Evolutionary conservation across 1,284 basidiomycete species (phyloP).

Genomic region (Naganishia sp.): DNA sequence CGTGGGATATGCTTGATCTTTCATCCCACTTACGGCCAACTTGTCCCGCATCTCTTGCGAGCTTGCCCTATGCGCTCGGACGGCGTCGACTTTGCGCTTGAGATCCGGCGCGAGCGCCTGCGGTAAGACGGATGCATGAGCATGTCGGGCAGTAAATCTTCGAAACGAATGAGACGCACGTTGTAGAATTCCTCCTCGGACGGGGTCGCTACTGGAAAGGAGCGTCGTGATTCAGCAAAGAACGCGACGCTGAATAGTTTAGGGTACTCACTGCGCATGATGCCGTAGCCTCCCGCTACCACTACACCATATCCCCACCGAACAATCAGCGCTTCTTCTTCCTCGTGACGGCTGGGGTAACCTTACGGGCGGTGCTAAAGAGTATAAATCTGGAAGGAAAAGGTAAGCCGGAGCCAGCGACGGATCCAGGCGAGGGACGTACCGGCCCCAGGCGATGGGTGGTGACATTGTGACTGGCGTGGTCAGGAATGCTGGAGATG

Average conservation of each 20-base stretch:
- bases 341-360: background rate
- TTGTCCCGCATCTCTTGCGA: slow-evolving; percentile 32
- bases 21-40: slow-evolving; percentile 12
- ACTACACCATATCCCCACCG: slow-evolving; percentile 34
- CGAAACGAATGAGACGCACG: background rate
- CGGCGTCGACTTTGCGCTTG: slow-evolving; percentile 48
- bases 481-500: background rate
- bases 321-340: slow-evolving; percentile 7
- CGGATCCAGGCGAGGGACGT: background rate
- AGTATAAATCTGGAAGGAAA: slow-evolving; percentile 39
- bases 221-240: background rate
- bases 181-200: slow-evolving; percentile 49
- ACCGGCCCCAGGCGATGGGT: slow-evolving; percentile 33
- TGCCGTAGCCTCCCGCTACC: slow-evolving; percentile 39
- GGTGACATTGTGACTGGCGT: slow-evolving; percentile 24
- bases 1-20: background rate
- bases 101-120: slow-evolving; percentile 49
- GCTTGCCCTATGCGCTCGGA: slow-evolving; percentile 42
- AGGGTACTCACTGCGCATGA: slow-evolving; percentile 40
- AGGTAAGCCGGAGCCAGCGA: background rate
- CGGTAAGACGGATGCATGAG: background rate
- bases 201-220: slow-evolving; percentile 42
- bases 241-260: background rate
- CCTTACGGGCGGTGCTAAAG: slow-evolving; percentile 39
- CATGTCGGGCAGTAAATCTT: background rate